Evolutionary conservation across 495 filamentous ascomycete species (phyloP).

Genomic region (Xylaria longipes): DNA sequence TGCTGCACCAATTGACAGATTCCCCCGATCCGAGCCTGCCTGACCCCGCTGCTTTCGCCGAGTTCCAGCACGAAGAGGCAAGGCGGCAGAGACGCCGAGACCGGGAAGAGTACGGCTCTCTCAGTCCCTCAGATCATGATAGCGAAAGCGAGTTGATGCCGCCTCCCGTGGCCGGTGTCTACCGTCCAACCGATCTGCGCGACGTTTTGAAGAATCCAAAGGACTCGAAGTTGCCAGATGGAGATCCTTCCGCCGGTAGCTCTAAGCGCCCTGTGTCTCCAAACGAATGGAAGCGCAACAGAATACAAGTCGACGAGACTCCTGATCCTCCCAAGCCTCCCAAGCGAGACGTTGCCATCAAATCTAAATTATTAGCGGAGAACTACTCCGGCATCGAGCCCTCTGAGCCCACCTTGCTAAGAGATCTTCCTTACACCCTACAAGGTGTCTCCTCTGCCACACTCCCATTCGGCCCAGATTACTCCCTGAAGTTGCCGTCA

Average conservation of each 20-base stretch:
- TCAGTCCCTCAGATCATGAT: conserved; percentile 37
- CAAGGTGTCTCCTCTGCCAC: conserved; percentile 90
- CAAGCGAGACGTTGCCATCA: conserved; percentile 54
- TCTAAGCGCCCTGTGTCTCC: conserved; percentile 31
- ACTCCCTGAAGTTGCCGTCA: conserved; percentile 72
- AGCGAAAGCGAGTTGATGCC: conserved; percentile 21
- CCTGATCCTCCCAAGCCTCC: conserved; percentile 29
- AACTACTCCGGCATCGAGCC: conserved; percentile 59
- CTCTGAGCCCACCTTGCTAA: conserved; percentile 76
- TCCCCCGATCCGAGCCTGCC: conserved; percentile 59
- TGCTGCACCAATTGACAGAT: conserved; percentile 81
- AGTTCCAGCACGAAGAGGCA: conserved; percentile 41
- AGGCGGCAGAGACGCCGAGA: conserved; percentile 25
- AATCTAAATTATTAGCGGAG: conserved; percentile 57
- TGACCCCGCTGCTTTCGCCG: conserved; percentile 41
- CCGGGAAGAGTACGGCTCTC: conserved; percentile 34
- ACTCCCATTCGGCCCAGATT: conserved; percentile 72
- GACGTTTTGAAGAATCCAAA: conserved; percentile 41
- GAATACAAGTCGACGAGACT: conserved; percentile 29
- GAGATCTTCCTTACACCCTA: conserved; percentile 91
- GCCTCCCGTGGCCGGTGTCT: conserved; percentile 29
- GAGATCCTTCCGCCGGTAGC: conserved; percentile 24
- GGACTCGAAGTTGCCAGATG: conserved; percentile 36
- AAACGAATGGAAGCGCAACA: conserved; percentile 34
- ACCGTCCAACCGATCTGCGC: conserved; percentile 40